Base-by-base conservation (phyloP, 805 yeast genomes). In the Sugiyamaella qingdaonensis region DNA sequence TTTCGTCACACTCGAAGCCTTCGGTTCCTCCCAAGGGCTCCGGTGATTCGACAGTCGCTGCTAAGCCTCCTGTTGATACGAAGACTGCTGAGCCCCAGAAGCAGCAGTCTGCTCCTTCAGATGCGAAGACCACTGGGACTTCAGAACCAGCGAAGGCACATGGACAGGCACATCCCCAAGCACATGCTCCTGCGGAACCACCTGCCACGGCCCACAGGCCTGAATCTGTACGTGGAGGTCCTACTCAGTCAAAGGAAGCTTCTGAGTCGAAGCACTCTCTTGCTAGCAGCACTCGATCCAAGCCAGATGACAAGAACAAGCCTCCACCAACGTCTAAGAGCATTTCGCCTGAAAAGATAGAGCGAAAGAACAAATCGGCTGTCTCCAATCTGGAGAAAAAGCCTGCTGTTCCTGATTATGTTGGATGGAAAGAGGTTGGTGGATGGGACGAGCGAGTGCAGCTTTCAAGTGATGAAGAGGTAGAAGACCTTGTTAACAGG, bases 361-460 rank as follows among this genome's bases (percentile, higher is more conserved):
- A 52, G 27, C 47, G 48, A 18, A 51, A 56, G 43, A 47, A 57
- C 31, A 36, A 52, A 2, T 41, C 54, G 2, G 32, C 44, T 34
- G 45, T 37, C 42, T 35, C 54, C 21, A 51, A 55, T n/a, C 18
- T 46, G n/a, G 36, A 54, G 19, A 59, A 59, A 48, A 54, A 52
- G 48, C 44, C 50, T 18, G 48, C 81, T 77, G 52, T 86, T 87
- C 27, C 73, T 29, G 80, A 92, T 2, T 86, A 79, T 63, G 80
- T 88, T 48, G 98, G 98, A 33, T 92, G 98, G 98, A 88, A 85
- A 66, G 96, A 91, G 68, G 90, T 88, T 49, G 92, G 94, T 9
- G 87, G 89, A 16, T 92, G 89, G 85, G 87, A 84, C 64, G 82
- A 81, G 54, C 77, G 78, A 41, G 91, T 86, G 66, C 71, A 73